Evolutionary conservation across 2,329 filamentous ascomycete genomes (phyloP), one percentile per base, ranked within the genome.

Genomic region (Nannizziopsis arthrosporioides): DNA sequence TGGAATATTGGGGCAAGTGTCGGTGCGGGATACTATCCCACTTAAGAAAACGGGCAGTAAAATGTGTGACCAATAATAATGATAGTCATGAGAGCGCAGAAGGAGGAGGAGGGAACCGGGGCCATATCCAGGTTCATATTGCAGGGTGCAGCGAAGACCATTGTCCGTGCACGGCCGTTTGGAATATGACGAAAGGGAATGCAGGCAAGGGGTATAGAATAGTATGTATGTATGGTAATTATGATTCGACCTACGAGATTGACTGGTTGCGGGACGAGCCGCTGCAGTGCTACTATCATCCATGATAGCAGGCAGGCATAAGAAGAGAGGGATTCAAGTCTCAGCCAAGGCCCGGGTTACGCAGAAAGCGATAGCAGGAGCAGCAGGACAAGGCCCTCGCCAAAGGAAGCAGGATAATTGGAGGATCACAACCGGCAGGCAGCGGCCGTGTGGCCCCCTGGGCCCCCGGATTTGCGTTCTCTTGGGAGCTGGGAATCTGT

Each of bases 201-300:
- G 22, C 22, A 7, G 22, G 22, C 22, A 27, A 27, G 22, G 22
- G 22, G 22, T 27, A 27, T 27, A 27, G 7, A 27, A 27, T 27
- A 27, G 7, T 27, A 27, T 4, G 22, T 27, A n/a, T n/a, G n/a
- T n/a, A n/a, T n/a, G n/a, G n/a, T 27, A 27, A 27, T 27, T 27
- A 27, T 27, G 22, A 27, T 27, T 27, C 22, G 22, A 45, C 43
- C 35, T 45, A 45, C 43, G 43, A 45, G n/a, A 22, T 39, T 36
- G 32, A 37, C 34, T 44, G 17, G 32, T 11, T 37, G 42, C 19
- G 32, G 22, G n/a, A 37, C 17, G 18, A 6, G 43, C 12, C 35
- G 22, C 14, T 27, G 42, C 42, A 38, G 12, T 30, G 34, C 43
- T 32, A 14, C 35, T 45, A 14, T 34, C 22, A 15, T 38, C n/a